Evolutionary conservation across 768 basidiomycete genomes (phyloP), one percentile per base, ranked within the genome.

Genomic region (Xerocomellus chrysenteron): DNA sequence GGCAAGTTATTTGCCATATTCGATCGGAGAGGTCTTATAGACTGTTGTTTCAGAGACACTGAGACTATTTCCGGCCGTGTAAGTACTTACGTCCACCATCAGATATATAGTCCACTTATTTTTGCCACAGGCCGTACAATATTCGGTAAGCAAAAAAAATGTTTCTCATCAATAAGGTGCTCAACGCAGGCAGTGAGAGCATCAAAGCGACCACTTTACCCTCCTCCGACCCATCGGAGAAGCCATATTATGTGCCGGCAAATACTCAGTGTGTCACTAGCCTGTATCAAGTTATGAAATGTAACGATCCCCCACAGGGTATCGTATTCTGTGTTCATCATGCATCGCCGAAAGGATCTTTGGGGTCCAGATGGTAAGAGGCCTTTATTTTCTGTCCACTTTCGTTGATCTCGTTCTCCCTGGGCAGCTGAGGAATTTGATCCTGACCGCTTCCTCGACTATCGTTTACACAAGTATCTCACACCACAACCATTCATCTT

Each of bases 361-460:
- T 90, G 87, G 87, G 87, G 87, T 8, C 85, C 86, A 10, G 87
- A 87, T 66, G 85, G 85, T 84, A 47, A 54, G 52, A 8, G n/a
- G 8, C 14, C 40, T 47, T 47, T 39, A 30, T 13, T 10, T 13
- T 16, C 6, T 6, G 14, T 39, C n/a, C 4, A 1, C 24, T 3
- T 12, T 30, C 10, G 54, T 53, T 56, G 21, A 52, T 14, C 47
- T 24, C 14, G 11, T n/a, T 50, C 10, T 3, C 19, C 30, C 24
- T 35, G 32, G 21, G 41, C 57, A 86, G 86, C 86, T 5, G 75
- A 82, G 46, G 78, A 82, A 64, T 88, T 88, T 53, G 87, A 90
- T 63, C 87, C 87, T 0, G 85, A 87, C 57, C 80, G 87, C 5
- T 89, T 86, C 75, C 73, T 88, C 43, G 87, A 88, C 64, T 75